These are phyloP conservation scores for Pseudogymnoascus sp. DNA, from an alignment of 2,329 filamentous ascomycete genomes.

Conservation along the genomic window DNA sequence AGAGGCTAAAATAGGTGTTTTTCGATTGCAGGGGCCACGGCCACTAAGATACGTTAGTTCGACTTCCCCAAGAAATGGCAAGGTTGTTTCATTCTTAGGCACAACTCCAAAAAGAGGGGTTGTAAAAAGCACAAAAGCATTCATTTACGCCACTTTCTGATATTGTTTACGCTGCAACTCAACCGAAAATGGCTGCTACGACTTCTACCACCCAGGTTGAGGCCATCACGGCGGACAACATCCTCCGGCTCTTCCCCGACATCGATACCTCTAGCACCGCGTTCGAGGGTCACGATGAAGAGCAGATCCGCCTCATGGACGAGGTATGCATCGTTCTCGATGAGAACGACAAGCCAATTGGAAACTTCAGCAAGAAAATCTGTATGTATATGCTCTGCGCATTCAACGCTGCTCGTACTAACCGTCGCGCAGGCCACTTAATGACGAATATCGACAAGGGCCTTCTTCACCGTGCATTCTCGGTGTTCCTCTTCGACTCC, in stretches of 20 bases:
- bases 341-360: constrained; percentile 84
- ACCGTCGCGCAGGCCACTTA: constrained; percentile 62
- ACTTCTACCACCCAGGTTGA: constrained; percentile 41
- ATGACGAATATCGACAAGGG: constrained; percentile 99
- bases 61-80: constrained; percentile 2
- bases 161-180: background rate
- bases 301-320: constrained; percentile 97
- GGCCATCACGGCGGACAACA: constrained; percentile 74
- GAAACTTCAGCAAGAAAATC: constrained; percentile 94
- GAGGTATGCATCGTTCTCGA: constrained; percentile 97
- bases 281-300: constrained; percentile 86
- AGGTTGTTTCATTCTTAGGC: constrained; percentile 5
- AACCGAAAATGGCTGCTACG: constrained; percentile 19
- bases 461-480: constrained; percentile 93
- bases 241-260: constrained; percentile 82
- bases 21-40: background rate
- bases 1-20: constrained; percentile 4
- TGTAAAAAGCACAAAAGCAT: background rate
- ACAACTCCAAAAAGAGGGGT: constrained; percentile 4
- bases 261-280: constrained; percentile 61
- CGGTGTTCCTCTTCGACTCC: constrained; percentile 93
- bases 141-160: background rate
- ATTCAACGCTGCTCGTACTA: background rate
- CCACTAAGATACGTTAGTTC: constrained; percentile 4
- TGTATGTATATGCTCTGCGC: constrained; percentile 49